Percentiles rank a stretch among this genome's conserved stretches.
Conservation (phyloP, 225 moss, liverwort and hornwort species). For the Pseudoscleropodium purum region DNA sequence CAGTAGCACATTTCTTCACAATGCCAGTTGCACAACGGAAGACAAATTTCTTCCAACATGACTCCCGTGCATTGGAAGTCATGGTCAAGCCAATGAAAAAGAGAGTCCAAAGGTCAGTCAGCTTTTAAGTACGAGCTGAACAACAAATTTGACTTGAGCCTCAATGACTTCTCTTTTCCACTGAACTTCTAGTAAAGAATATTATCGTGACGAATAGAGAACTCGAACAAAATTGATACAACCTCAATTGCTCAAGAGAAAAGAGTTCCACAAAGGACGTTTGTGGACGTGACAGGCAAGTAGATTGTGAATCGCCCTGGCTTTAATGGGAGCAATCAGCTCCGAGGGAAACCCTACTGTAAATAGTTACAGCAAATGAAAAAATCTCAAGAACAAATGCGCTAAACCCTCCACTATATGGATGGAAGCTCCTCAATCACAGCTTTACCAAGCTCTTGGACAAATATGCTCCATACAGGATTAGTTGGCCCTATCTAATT, state of each 20-base stretch:
- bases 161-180: not conserved
- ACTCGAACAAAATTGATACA: not conserved
- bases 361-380: constrained; percentile 5
- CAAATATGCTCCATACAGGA: not conserved
- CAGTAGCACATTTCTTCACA: not conserved
- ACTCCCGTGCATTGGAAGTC: not conserved
- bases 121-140: not conserved
- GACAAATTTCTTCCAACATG: not conserved
- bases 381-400: not conserved
- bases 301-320: not conserved
- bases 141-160: not conserved
- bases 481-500: not conserved
- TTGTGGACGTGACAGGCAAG: not conserved
- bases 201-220: not conserved
- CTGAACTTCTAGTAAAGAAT: not conserved
- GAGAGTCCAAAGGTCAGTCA: not conserved
- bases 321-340: not conserved
- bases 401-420: not conserved
- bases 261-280: not conserved
- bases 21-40: not conserved
- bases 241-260: not conserved
- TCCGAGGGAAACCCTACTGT: not conserved
- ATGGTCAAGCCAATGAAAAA: not conserved
- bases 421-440: not conserved
- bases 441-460: not conserved